A percentile compares a stretch with the other conserved stretches of the same genome.
Conservation (phyloP, 2,329 filamentous ascomycete genomes). For the Aspergillus costaricaensis region DNA sequence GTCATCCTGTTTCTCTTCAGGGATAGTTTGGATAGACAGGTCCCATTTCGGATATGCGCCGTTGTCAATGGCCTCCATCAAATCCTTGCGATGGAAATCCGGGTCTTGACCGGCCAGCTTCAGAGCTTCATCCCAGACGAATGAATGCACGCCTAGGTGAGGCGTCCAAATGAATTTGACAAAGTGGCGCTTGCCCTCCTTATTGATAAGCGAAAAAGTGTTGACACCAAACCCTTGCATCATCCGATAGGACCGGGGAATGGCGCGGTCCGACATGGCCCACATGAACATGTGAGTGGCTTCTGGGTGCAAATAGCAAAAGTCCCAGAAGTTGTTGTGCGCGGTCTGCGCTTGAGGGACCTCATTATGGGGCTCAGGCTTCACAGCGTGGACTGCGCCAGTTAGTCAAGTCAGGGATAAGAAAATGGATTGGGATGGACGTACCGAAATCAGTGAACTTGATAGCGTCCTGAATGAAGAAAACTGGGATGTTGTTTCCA, state of each 20-base stretch:
- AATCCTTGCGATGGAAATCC: slow-evolving; percentile 78
- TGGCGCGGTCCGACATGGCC: slow-evolving; percentile 39
- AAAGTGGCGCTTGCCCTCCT: slow-evolving; percentile 34
- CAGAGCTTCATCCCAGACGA: slow-evolving; percentile 66
- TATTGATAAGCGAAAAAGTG: slow-evolving; percentile 35
- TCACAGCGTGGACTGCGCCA: slow-evolving; percentile 37
- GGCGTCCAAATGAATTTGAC: slow-evolving; percentile 39
- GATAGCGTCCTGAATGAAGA: slow-evolving; percentile 45
- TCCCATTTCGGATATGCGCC: slow-evolving; percentile 75
- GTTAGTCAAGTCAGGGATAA: background rate
- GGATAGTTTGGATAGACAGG: slow-evolving; percentile 74
- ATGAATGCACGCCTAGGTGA: slow-evolving; percentile 34
- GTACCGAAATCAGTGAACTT: slow-evolving; percentile 40
- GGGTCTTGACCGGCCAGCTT: slow-evolving; percentile 74
- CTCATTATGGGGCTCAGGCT: slow-evolving; percentile 43
- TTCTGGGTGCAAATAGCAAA: slow-evolving; percentile 34
- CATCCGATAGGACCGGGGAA: slow-evolving; percentile 37
- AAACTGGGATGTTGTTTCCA: slow-evolving; percentile 64
- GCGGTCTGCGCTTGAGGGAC: slow-evolving; percentile 52
- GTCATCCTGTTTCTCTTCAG: slow-evolving; percentile 69
- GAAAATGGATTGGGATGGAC: background rate
- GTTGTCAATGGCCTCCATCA: slow-evolving; percentile 71
- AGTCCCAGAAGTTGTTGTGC: slow-evolving; percentile 55
- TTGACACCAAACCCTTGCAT: slow-evolving; percentile 41
- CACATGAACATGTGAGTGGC: slow-evolving; percentile 34